These are phyloP conservation scores for Boechera divaricarpa DNA, from an alignment of 345 rosid genomes.

Conservation along the genomic window DNA sequence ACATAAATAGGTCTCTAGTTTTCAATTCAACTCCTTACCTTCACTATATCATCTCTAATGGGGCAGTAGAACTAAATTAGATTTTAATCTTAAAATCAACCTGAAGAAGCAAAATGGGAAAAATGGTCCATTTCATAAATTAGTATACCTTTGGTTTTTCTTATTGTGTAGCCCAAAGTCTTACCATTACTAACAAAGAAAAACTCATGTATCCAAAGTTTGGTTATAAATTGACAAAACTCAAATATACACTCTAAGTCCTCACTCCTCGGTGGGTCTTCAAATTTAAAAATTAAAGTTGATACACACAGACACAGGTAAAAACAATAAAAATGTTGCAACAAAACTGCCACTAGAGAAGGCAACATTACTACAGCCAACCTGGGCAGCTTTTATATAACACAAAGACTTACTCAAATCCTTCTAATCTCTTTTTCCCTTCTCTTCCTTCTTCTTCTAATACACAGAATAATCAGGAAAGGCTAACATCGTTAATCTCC, in stretches of 20 bases:
- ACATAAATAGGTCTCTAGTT: not conserved
- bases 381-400: constrained; percentile 89
- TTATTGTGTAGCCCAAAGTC: too few species aligned
- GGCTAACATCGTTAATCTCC: constrained; percentile 31
- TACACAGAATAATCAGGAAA: constrained; percentile 45
- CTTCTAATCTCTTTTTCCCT: constrained; percentile 22
- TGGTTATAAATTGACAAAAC: constrained; percentile 28
- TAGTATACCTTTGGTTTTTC: too few species aligned
- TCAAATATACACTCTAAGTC: constrained; percentile 43
- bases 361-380: constrained; percentile 78
- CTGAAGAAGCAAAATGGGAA: not conserved
- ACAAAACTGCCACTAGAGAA: constrained; percentile 92
- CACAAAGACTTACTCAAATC: constrained; percentile 47
- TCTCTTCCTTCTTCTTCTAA: constrained; percentile 39
- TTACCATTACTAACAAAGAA: constrained; percentile 6
- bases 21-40: not conserved
- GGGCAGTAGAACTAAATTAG: not conserved
- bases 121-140: too few species aligned
- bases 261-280: constrained; percentile 45
- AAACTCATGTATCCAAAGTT: constrained; percentile 7
- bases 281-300: constrained; percentile 35
- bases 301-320: constrained; percentile 8
- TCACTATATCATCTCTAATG: not conserved
- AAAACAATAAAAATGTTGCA: constrained; percentile 30
- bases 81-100: not conserved